Percentiles rank a stretch among this genome's conserved stretches.
phyloP scores from a whole-genome alignment of 2,329 filamentous ascomycete genomes.

The Diaporthe capsici region DNA sequence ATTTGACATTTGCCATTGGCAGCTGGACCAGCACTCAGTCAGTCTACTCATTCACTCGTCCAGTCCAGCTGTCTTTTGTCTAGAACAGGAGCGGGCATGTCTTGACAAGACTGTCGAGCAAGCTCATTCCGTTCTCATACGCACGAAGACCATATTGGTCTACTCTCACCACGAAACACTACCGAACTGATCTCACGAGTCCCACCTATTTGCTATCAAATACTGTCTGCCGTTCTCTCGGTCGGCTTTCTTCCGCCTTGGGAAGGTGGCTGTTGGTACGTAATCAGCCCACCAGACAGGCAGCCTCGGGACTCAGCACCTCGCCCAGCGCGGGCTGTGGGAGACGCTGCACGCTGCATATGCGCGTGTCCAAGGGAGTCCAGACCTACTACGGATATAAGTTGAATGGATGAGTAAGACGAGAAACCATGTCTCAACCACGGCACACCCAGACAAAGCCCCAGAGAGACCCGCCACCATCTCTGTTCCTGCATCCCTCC shows the following conservation, averaged over 20 bases:
- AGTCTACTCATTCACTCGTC: not conserved
- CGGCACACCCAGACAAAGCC: conserved; percentile 57
- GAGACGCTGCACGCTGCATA: conserved; percentile 26
- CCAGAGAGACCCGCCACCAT: conserved; percentile 73
- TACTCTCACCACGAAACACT: not conserved
- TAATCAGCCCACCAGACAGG: conserved; percentile 18
- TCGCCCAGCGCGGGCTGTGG: not conserved
- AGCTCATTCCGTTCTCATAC: not conserved
- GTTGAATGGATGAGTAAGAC: conserved; percentile 39
- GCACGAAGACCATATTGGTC: not conserved
- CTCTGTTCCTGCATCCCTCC: conserved; percentile 86
- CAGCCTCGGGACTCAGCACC: conserved; percentile 4
- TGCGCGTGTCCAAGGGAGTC: conserved; percentile 14
- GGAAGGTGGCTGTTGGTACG: conserved; percentile 34
- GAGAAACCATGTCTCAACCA: conserved; percentile 55
- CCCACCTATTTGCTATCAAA: not conserved
- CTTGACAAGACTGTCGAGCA: not conserved
- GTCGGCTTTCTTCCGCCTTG: conserved; percentile 33
- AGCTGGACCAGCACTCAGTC: no score
- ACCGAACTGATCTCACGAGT: not conserved
- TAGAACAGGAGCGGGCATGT: conserved; percentile 4
- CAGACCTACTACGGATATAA: conserved; percentile 24
- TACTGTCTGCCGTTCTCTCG: not conserved
- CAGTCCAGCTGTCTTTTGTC: not conserved
- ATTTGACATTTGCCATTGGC: not conserved